Conservation (phyloP, 2,329 filamentous ascomycete species). For the Aspergillus phoenicis region DNA sequence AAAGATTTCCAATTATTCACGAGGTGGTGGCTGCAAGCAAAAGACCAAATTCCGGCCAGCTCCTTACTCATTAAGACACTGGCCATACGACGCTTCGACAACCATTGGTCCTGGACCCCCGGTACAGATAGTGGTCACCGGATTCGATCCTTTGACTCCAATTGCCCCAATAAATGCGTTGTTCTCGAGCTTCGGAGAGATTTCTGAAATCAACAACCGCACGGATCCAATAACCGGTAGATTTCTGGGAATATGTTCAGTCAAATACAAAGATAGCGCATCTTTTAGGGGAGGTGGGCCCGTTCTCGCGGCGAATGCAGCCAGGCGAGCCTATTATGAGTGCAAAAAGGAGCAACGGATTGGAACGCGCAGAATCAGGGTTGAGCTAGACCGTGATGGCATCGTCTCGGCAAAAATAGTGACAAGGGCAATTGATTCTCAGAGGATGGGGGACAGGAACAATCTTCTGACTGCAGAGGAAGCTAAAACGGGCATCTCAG, state of each 20-base stretch:
- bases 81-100: constrained; percentile 76
- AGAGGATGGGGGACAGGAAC: constrained; percentile 56
- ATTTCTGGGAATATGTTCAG: constrained; percentile 89
- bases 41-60: constrained; percentile 70
- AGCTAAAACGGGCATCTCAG: constrained; percentile 39
- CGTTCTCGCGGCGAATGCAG: constrained; percentile 74
- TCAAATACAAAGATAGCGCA: constrained; percentile 77
- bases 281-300: constrained; percentile 55
- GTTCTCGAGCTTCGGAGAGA: constrained; percentile 60
- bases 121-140: constrained; percentile 87
- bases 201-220: constrained; percentile 88
- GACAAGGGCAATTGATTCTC: constrained; percentile 70
- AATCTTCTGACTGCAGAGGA: constrained; percentile 26
- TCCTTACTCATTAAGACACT: constrained; percentile 79
- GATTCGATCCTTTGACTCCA: constrained; percentile 87
- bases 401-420: constrained; percentile 78
- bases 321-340: constrained; percentile 72
- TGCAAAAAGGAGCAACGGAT: constrained; percentile 78
- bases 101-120: constrained; percentile 88
- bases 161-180: constrained; percentile 54
- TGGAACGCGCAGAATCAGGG: constrained; percentile 73
- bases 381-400: constrained; percentile 88
- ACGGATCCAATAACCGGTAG: constrained; percentile 93
- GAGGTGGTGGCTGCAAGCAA: constrained; percentile 66
- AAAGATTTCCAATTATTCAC: constrained; percentile 63